A percentile compares a stretch with the other conserved stretches of the same genome.
phyloP scores from a whole-genome alignment of 305 asterid species.

The Solanum hybrid region DNA sequence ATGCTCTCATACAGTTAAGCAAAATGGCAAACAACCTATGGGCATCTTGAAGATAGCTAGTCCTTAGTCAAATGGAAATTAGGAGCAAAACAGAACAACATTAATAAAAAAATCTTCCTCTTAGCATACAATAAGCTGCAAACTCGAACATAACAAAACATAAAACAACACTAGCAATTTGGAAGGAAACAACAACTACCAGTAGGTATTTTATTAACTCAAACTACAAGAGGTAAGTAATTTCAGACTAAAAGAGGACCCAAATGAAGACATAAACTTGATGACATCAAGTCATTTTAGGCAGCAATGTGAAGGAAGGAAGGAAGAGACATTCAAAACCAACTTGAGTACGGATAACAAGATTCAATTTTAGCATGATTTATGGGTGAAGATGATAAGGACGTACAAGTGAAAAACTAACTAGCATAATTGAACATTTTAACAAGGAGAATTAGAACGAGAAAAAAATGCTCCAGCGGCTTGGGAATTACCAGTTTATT shows the following conservation, averaged over 20 bases:
- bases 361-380: neutral
- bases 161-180: neutral
- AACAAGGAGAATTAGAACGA: no score
- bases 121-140: neutral
- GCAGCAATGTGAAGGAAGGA: neutral
- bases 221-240: neutral
- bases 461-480: neutral
- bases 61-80: neutral
- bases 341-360: neutral
- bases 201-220: neutral
- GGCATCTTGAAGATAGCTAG: neutral
- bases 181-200: neutral
- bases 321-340: neutral
- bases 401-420: neutral
- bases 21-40: neutral
- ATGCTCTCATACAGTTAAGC: neutral
- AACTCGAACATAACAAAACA: neutral
- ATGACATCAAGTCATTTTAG: neutral
- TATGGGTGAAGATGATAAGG: neutral
- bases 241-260: neutral
- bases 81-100: neutral
- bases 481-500: neutral
- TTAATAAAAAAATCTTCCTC: neutral
- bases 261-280: neutral
- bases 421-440: neutral